Evolutionary conservation across 2,329 filamentous ascomycete species (phyloP), one percentile per base, ranked within the genome.

Genomic region (Trichoderma harzianum): DNA sequence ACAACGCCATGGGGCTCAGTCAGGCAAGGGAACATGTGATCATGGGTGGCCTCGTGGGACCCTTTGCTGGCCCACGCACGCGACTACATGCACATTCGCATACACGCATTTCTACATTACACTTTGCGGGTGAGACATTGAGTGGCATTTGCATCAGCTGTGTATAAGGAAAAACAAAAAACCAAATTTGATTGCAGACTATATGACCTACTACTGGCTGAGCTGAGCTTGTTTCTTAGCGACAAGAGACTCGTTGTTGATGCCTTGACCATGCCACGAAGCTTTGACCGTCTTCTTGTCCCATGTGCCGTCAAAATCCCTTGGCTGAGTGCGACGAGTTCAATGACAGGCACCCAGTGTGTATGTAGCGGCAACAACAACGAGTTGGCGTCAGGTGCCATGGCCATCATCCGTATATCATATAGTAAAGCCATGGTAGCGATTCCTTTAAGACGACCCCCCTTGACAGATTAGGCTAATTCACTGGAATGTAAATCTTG

Each of bases 101-200:
- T 53, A 53, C 47, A 53, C 21, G 21, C 47, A 53, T 39, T 57
- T n/a, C 34, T 28, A n/a, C 12, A 14, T 18, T 39, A 30, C 12
- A 58, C 36, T 43, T 24, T n/a, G 21, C 18, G 34, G 30, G 10
- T 43, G 51, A 61, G 18, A 61, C 39, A 43, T 51, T 39, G 32
- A 36, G 34, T 36, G 34, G 34, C 39, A 5, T 5, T 14, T 28
- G n/a, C n/a, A 51, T 12, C 26, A 7, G 21, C 34, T 32, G 55
- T 62, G 55, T 58, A 32, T 8, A 71, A 55, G 61, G 32, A 65
- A 61, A 60, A 51, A 69, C 34, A 65, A 57, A 53, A 64, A 64
- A 34, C 39, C 43, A 57, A 53, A 70, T 64, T 70, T 65, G 34
- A 64, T 70, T 71, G 69, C 60, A 65, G 36, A 63, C 69, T 71